Percentiles rank a stretch among this genome's conserved stretches.
Conservation (phyloP, 768 basidiomycete species). For the Thelephora aurantiotincta region DNA sequence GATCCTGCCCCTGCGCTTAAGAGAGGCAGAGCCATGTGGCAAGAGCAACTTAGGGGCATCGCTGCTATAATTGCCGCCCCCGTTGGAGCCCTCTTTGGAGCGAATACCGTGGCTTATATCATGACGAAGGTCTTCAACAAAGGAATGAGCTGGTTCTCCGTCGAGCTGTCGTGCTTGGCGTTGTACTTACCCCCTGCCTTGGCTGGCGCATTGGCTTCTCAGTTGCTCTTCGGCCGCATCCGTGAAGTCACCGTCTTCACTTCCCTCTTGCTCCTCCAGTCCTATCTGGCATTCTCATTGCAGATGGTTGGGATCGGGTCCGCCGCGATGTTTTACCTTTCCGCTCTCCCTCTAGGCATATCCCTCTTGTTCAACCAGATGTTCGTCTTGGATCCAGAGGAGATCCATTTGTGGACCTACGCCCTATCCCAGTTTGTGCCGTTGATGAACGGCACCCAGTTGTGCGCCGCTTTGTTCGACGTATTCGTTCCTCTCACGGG, state of each 20-base stretch:
- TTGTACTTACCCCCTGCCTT: slow-evolving; percentile 68
- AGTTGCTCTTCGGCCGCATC: slow-evolving; percentile 37
- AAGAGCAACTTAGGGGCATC: slow-evolving; percentile 28
- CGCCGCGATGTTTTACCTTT: slow-evolving; percentile 58
- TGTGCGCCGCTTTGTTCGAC: slow-evolving; percentile 46
- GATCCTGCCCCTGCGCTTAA: slow-evolving; percentile 23
- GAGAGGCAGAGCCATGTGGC: slow-evolving; percentile 23
- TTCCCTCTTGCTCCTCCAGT: slow-evolving; percentile 46
- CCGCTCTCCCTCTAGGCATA: slow-evolving; percentile 38
- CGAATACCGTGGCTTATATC: slow-evolving; percentile 59
- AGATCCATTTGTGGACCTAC: slow-evolving; percentile 48
- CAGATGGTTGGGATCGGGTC: slow-evolving; percentile 67
- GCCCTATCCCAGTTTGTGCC: slow-evolving; percentile 42
- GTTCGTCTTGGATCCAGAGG: slow-evolving; percentile 18
- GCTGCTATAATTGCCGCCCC: slow-evolving; percentile 38
- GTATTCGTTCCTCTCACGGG: slow-evolving; percentile 79
- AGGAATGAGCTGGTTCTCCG: slow-evolving; percentile 78
- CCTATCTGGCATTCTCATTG: slow-evolving; percentile 35
- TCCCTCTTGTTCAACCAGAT: slow-evolving; percentile 40
- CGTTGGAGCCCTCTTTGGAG: slow-evolving; percentile 41
- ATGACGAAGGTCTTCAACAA: slow-evolving; percentile 50
- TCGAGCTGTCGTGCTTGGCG: slow-evolving; percentile 44
- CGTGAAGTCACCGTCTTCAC: slow-evolving; percentile 50
- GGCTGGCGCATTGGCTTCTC: slow-evolving; percentile 50
- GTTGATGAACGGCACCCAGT: slow-evolving; percentile 40